Base-by-base conservation (phyloP, 2,329 filamentous ascomycete genomes). In the Cladosporium sp. region DNA sequence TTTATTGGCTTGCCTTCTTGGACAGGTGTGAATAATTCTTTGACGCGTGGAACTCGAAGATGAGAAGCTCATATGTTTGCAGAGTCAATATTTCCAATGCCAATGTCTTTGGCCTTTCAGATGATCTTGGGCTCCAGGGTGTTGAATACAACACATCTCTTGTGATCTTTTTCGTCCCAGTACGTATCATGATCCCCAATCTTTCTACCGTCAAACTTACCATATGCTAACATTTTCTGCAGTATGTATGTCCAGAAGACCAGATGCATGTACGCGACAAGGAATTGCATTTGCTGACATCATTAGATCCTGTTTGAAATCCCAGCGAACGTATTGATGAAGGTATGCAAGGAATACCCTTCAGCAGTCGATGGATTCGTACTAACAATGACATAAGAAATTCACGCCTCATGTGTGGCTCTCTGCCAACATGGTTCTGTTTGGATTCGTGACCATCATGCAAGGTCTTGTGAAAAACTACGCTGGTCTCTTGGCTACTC, bases 401-500 rank as follows among this genome's bases (percentile, higher is more conserved):
- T 67, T 78, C 53, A 74, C 71, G 55, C 76, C 76, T 0, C 71
- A 75, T 53, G 58, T 78, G 19, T 78, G 76, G 76, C 67, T 70
- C 2, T 62, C 62, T 11, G 64, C 81, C 46, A 95, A 91, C 72
- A 95, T 95, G 85, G 86, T 92, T 56, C 71, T 81, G 51, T 96
- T 95, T 58, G 87, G 88, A 8, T 72, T 94, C 18, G 79, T 84
- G 38, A 88, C 85, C 16, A 74, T 87, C 32, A 78, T 82, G 59
- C 88, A 94, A 69, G 90, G 90, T 1, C 69, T 95, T 6, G 85
- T 90, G 2, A 73, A 81, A 53, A 94, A 81, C 62, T 96, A 91
- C 69, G 72, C 76, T 35, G 88, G 89, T 1, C 73, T 96, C 13
- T 76, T 95, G 43, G 77, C 83, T 0, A 89, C 87, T 1, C 55